phyloP scores from a whole-genome alignment of 2,329 filamentous ascomycete species.

The Calonectria pteridis region DNA sequence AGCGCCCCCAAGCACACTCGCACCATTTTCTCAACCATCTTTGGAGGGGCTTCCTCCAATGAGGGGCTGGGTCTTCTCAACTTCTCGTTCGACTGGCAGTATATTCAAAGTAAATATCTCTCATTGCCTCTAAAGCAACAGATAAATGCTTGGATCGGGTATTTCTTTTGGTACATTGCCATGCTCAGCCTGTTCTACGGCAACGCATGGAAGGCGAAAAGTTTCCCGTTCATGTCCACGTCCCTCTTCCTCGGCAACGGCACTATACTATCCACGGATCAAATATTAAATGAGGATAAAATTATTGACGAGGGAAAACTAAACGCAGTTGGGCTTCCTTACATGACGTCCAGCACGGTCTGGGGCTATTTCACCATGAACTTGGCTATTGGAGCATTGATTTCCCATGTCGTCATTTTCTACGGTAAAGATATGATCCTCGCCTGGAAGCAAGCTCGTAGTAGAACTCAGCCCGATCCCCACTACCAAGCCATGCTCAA shows the following conservation, averaged over 20 bases:
- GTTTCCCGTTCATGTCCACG: constrained; percentile 49
- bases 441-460: neutral
- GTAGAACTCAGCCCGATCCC: neutral
- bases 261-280: neutral
- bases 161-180: constrained; percentile 50
- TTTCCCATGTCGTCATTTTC: constrained; percentile 1
- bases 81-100: constrained; percentile 2
- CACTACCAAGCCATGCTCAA: constrained; percentile 1
- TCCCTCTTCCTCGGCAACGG: constrained; percentile 38
- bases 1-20: neutral
- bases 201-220: constrained; percentile 53
- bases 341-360: neutral
- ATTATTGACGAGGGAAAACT: neutral
- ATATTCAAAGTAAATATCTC: neutral
- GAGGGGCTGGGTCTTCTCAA: neutral
- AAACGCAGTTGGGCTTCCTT: neutral
- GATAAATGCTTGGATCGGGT: constrained; percentile 21
- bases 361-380: constrained; percentile 6
- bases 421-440: neutral
- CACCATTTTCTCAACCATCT: neutral
- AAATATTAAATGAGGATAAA: neutral
- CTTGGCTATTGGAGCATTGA: neutral
- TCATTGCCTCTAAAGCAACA: neutral
- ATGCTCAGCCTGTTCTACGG: constrained; percentile 55
- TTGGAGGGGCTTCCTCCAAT: neutral